Evolutionary conservation across 2,329 filamentous ascomycete genomes (phyloP), one percentile per base, ranked within the genome.

Genomic region (Exophiala spinifera): DNA sequence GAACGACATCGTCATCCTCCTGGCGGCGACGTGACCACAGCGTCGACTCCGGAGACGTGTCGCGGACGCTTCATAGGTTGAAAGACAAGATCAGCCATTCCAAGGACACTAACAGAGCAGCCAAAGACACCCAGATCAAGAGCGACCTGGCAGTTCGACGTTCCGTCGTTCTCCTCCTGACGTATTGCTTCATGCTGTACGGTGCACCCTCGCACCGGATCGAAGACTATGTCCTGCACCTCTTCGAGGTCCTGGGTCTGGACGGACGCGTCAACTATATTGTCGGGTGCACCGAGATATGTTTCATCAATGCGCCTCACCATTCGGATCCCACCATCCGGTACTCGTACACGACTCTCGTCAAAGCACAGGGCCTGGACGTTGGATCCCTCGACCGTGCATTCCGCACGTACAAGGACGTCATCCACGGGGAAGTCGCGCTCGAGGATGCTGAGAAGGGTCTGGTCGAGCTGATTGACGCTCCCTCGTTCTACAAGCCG

Each of bases 291-390:
- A 44, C 42, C 5, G 42, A 44, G 21, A 44, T 44, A 21, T 44
- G 42, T 21, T 44, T 44, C 42, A 44, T 44, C 42, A 44, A 44
- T 8, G 42, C 19, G 3, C 42, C 21, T n/a, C 20, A 44, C 20
- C n/a, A 20, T 15, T 21, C 42, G 11, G 42, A 44, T 14, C 42
- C 42, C 20, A 44, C 42, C 1, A 44, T 11, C n/a, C 42, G 42
- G n/a, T 44, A 44, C 13, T 44, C 42, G 3, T 44, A 44, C 21
- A 44, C 42, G n/a, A 44, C 42, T 3, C 42, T 44, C 23, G 42
- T 44, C 42, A 44, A 44, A 28, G 42, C 42, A 23, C 42, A 44
- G 23, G 42, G 42, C 5, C 42, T 44, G 11, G 42, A 44, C 20
- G 42, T 44, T 3, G 42, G 42, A 8, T 15, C n/a, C 20, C 23